Percentiles rank a stretch among this genome's conserved stretches.
Evolutionary conservation across 768 basidiomycete genomes (phyloP).

Genomic region (Pulveroboletus frians): DNA sequence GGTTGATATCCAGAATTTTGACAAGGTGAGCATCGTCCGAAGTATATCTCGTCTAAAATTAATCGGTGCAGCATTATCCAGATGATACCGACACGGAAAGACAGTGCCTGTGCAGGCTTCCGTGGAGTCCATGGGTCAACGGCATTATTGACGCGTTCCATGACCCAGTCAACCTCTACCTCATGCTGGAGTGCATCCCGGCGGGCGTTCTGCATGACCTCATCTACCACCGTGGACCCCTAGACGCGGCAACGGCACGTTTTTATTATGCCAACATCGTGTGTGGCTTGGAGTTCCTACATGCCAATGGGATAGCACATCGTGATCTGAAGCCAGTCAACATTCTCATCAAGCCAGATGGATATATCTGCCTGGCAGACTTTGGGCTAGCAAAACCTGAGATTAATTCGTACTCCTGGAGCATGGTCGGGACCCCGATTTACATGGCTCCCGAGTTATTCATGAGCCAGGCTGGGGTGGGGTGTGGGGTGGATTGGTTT

Average conservation of each 20-base stretch:
- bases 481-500: conserved; percentile 50
- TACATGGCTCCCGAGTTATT: conserved; percentile 50
- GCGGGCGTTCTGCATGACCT: conserved; percentile 38
- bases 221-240: conserved; percentile 29
- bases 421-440: conserved; percentile 42
- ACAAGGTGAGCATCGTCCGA: conserved; percentile 21
- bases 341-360: conserved; percentile 50
- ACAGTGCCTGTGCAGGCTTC: conserved; percentile 34
- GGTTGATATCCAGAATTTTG: conserved; percentile 29
- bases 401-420: conserved; percentile 12
- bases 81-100: conserved; percentile 40
- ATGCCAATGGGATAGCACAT: conserved; percentile 41
- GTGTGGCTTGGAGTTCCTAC: conserved; percentile 45
- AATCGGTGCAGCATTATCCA: conserved; percentile 19
- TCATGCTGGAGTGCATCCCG: conserved; percentile 47
- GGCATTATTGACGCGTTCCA: conserved; percentile 42
- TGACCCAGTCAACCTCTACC: conserved; percentile 46
- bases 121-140: conserved; percentile 52
- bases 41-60: background rate
- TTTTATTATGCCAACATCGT: conserved; percentile 57
- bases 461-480: conserved; percentile 20
- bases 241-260: conserved; percentile 30
- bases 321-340: conserved; percentile 58
- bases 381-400: conserved; percentile 39
- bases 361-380: conserved; percentile 50